Conservation (phyloP, 179 eudicot species). For the Actinidia chinensis region DNA sequence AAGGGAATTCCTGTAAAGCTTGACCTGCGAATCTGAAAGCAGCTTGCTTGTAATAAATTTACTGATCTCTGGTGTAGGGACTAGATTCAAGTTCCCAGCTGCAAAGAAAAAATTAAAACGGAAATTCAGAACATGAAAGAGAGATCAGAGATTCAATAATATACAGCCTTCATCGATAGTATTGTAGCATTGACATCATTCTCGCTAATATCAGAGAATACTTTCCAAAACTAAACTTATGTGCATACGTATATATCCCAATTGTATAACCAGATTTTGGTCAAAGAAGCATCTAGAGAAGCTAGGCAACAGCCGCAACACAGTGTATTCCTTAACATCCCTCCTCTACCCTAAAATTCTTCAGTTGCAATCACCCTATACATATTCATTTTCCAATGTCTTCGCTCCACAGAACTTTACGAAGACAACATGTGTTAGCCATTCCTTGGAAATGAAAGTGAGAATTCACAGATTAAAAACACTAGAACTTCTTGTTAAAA, state of each 20-base stretch:
- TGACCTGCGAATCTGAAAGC: conserved; percentile 59
- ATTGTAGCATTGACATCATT: neutral
- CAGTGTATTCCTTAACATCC: neutral
- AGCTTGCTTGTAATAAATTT: conserved; percentile 53
- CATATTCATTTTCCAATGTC: neutral
- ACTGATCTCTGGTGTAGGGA: conserved; percentile 53
- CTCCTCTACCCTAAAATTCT: neutral
- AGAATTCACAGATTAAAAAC: neutral
- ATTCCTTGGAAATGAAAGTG: neutral
- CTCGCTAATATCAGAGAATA: neutral
- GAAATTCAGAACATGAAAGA: neutral
- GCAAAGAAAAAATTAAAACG: conserved; percentile 23
- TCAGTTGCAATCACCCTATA: neutral
- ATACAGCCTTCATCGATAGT: neutral
- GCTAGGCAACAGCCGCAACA: too few relatives aligned
- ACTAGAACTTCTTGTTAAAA: neutral
- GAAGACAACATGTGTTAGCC: neutral
- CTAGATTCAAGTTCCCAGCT: conserved; percentile 58
- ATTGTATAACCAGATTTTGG: too few relatives aligned
- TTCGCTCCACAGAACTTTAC: too few relatives aligned
- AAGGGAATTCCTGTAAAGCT: conserved; percentile 48
- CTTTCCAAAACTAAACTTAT: too few relatives aligned
- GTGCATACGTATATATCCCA: too few relatives aligned
- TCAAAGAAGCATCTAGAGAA: neutral
- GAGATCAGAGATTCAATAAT: neutral